These are phyloP conservation scores for Candida hispaniensis DNA, from an alignment of 805 yeast genomes.

Conservation along the genomic window DNA sequence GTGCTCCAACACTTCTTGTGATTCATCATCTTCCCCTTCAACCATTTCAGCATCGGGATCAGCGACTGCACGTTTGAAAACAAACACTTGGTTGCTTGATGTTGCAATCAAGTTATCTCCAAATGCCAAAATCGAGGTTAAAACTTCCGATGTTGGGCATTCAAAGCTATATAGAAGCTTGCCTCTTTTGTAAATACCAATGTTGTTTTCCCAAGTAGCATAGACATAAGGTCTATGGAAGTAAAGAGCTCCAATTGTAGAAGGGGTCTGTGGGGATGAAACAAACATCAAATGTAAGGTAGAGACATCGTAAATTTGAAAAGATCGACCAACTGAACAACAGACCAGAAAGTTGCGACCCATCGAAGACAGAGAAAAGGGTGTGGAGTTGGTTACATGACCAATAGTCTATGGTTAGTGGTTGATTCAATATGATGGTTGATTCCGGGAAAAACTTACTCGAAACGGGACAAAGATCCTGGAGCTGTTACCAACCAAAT, in stretches of 20 bases:
- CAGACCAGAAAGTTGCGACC: constrained; percentile 82
- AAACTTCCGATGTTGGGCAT: constrained; percentile 24
- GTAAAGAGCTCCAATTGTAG: constrained; percentile 56
- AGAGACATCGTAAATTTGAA: constrained; percentile 85
- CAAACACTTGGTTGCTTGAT: constrained; percentile 45
- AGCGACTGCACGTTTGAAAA: constrained; percentile 34
- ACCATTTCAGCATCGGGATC: constrained; percentile 37
- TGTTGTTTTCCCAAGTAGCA: constrained; percentile 58
- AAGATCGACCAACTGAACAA: constrained; percentile 79
- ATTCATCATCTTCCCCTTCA: constrained; percentile 3
- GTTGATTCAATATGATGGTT: background rate
- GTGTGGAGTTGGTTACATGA: constrained; percentile 73
- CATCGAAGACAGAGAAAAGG: constrained; percentile 79
- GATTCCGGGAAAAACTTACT: constrained; percentile 29
- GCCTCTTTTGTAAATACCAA: constrained; percentile 75
- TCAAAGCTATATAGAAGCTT: constrained; percentile 38
- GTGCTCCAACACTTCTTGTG: constrained; percentile 6
- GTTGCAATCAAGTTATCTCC: constrained; percentile 31
- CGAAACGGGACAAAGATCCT: constrained; percentile 77
- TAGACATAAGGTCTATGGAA: constrained; percentile 79
- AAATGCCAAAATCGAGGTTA: constrained; percentile 3
- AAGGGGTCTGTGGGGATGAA: constrained; percentile 63
- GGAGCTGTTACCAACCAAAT: constrained; percentile 28
- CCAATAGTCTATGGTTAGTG: constrained; percentile 42
- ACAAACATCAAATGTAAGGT: constrained; percentile 77